These are phyloP conservation scores for Epichloe festucae DNA, from an alignment of 2,329 filamentous ascomycete genomes.

Conservation along the genomic window DNA sequence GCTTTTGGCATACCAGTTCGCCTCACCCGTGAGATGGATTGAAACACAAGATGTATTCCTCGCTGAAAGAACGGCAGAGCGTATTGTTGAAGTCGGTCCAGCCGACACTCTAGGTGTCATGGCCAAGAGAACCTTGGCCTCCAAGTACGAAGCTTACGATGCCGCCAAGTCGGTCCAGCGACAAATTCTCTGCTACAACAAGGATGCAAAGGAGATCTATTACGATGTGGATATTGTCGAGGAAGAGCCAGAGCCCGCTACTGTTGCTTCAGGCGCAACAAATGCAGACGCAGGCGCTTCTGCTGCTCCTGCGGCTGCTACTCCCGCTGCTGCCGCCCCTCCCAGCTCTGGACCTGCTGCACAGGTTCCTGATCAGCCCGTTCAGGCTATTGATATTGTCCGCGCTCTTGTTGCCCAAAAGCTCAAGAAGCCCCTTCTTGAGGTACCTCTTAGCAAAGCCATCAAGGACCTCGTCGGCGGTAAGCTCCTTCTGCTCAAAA, in stretches of 20 bases:
- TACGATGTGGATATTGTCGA: constrained; percentile 94
- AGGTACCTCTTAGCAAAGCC: constrained; percentile 87
- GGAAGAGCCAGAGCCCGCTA: constrained; percentile 63
- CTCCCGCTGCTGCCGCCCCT: constrained; percentile 45
- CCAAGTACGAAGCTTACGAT: constrained; percentile 98
- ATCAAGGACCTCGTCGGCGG: constrained; percentile 98
- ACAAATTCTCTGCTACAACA: constrained; percentile 98
- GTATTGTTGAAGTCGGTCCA: constrained; percentile 94
- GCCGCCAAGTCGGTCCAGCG: constrained; percentile 91
- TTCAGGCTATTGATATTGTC: constrained; percentile 81
- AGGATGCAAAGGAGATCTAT: constrained; percentile 98
- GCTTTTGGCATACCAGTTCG: constrained; percentile 98
- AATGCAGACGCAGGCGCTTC: constrained; percentile 40
- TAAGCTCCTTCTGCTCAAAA: constrained; percentile 33
- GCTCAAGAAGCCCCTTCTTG: constrained; percentile 82
- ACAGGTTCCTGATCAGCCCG: constrained; percentile 72
- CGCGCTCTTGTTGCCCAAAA: constrained; percentile 89
- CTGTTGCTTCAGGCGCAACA: constrained; percentile 34
- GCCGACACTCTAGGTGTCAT: constrained; percentile 95
- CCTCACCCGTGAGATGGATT: constrained; percentile 98
- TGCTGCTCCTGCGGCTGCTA: constrained; percentile 38
- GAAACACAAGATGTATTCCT: constrained; percentile 99
- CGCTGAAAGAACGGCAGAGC: constrained; percentile 87
- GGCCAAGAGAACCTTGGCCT: constrained; percentile 88
- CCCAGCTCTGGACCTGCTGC: constrained; percentile 75